Percentiles rank a stretch among this genome's conserved stretches.
phyloP scores from a whole-genome alignment of 139 green algal species.

The Mychonastes homosphaera region DNA sequence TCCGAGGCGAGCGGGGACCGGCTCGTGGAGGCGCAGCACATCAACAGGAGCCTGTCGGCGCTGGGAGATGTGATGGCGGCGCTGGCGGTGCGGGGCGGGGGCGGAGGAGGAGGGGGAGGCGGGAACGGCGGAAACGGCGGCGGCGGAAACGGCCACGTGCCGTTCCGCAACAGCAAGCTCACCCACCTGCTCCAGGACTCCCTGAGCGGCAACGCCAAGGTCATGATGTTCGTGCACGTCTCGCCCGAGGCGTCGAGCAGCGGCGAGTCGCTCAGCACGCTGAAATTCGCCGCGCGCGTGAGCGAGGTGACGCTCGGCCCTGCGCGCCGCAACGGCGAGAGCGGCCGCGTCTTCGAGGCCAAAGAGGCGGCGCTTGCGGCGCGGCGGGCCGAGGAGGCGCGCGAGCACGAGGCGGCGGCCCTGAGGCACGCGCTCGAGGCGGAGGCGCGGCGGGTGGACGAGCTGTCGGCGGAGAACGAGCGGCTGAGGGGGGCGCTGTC shows the following conservation, averaged over 20 bases:
- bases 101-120: too few species aligned
- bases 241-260: conserved; percentile 58
- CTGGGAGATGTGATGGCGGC: conserved; percentile 75
- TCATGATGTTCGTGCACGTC: conserved; percentile 92
- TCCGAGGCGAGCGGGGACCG: conserved; percentile 62
- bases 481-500: neutral
- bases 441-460: too few species aligned
- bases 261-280: conserved; percentile 65
- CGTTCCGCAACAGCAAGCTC: conserved; percentile 86
- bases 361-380: conserved; percentile 30
- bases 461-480: conserved; percentile 9
- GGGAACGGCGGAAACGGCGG: too few species aligned
- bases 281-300: conserved; percentile 79
- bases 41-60: conserved; percentile 71
- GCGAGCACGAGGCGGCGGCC: conserved; percentile 11
- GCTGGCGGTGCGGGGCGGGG: too few species aligned
- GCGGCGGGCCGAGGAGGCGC: neutral
- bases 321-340: conserved; percentile 51
- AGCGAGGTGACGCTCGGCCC: conserved; percentile 80
- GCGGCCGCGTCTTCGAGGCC: conserved; percentile 45
- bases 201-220: conserved; percentile 63
- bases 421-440: conserved; percentile 12
- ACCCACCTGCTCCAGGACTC: conserved; percentile 82
- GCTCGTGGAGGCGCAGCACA: conserved; percentile 71
- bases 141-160: conserved; percentile 68